Percentiles rank a stretch among this genome's conserved stretches.
These are phyloP conservation scores for Scutellaria minor DNA, from an alignment of 257 asterid genomes.

Conservation along the genomic window DNA sequence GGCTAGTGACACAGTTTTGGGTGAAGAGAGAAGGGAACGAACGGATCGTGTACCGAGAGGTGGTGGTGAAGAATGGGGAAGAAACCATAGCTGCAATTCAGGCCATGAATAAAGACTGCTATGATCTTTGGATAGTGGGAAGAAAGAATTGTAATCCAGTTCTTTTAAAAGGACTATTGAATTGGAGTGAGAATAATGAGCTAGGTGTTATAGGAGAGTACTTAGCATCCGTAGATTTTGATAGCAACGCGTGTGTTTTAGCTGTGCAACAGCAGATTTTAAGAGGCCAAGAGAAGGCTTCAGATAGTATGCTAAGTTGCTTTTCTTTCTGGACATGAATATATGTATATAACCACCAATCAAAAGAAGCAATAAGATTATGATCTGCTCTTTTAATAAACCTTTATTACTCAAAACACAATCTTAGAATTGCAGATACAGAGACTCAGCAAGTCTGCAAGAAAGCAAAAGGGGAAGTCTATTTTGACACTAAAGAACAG, in stretches of 20 bases:
- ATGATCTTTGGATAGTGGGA: slow-evolving; percentile 73
- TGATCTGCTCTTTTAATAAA: no score
- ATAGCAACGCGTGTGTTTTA: slow-evolving; percentile 51
- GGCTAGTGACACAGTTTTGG: slow-evolving; percentile 82
- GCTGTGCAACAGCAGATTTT: slow-evolving; percentile 76
- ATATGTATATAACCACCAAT: background rate
- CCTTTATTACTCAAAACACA: background rate
- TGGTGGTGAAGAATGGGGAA: slow-evolving; percentile 66
- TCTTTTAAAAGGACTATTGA: slow-evolving; percentile 57
- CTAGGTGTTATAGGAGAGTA: slow-evolving; percentile 80
- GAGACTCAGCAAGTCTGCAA: background rate
- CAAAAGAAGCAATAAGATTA: no score
- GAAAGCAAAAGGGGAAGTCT: background rate
- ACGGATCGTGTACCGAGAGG: slow-evolving; percentile 59
- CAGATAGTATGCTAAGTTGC: background rate
- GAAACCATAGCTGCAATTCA: slow-evolving; percentile 75
- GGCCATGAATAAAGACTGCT: slow-evolving; percentile 43
- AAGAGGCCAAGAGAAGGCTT: slow-evolving; percentile 50
- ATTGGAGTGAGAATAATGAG: slow-evolving; percentile 59
- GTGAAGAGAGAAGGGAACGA: slow-evolving; percentile 68
- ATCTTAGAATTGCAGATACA: no score
- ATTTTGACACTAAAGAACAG: background rate
- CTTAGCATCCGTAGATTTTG: slow-evolving; percentile 61
- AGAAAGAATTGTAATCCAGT: slow-evolving; percentile 74
- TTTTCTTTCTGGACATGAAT: slow-evolving; percentile 18